Base-by-base conservation (phyloP, 148 eudicot species). In the Spergularia bocconei region DNA sequence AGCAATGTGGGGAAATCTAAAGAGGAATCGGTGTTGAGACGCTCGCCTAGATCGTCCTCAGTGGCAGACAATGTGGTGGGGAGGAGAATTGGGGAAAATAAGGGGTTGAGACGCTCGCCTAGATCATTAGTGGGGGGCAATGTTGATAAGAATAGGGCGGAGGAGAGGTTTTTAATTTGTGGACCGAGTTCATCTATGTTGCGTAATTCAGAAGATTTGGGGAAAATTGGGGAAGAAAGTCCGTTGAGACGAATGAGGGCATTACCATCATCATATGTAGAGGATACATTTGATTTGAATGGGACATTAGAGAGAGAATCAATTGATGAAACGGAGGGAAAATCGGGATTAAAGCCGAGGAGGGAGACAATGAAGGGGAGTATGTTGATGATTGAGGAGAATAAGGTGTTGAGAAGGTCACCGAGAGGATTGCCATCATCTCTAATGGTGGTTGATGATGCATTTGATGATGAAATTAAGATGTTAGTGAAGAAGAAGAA, bases 321-420 rank as follows among this genome's bases (percentile, higher is more conserved):
- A 6, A 23, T 4, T 12, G 38, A 5, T 68, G 60, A 19, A 51
- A 8, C 60, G 17, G 61, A 60, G 15, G 53, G 5, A 19, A 60
- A 38, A 54, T 36, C 10, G 21, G 29, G 71, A 39, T 14, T 8
- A 36, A 69, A 58, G 13, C 13, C 55, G 57, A 36, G 63, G 67
- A 67, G 25, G 11, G 36, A 53, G 11, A 56, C 70, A 21, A 64
- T 75, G 76, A 73, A 12, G 72, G 83, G 50, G 19, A 57, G 51
- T 55, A 14, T 36, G 71, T 79, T 54, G 57, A 41, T 50, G 7
- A 33, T 80, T 64, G 79, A 63, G 17, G 82, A 70, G 70, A 82
- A 82, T 16, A 78, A 53, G 69, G 76, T 82, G 72, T 47, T 81
- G 70, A 68, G 84, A 72, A 50, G 84, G 5, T 81, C 84, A 3